phyloP scores from a whole-genome alignment of 2,329 filamentous ascomycete species.

The Fusarium pseudocircinatum region DNA sequence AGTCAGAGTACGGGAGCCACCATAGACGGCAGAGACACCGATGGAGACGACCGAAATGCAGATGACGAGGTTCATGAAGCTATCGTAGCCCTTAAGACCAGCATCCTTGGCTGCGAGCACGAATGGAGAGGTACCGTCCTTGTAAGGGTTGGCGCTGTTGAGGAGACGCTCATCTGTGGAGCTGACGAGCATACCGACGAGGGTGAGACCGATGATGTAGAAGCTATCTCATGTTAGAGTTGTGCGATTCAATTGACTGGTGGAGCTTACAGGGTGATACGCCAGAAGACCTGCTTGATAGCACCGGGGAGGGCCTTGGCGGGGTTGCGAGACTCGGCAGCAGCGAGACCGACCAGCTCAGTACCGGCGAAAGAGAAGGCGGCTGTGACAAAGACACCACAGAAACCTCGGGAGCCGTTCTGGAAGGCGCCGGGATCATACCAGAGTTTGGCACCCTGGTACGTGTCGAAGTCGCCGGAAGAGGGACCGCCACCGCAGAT shows the following conservation, averaged over 20 bases:
- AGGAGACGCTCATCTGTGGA: constrained; percentile 57
- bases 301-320: constrained; percentile 78
- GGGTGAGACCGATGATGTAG: constrained; percentile 60
- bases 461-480: constrained; percentile 52
- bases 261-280: constrained; percentile 54
- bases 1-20: constrained; percentile 64
- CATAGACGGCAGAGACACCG: constrained; percentile 64
- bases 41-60: constrained; percentile 64
- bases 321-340: constrained; percentile 74
- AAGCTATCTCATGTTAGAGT: constrained; percentile 43
- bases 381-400: constrained; percentile 74
- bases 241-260: constrained; percentile 6
- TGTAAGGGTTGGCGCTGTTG: constrained; percentile 38
- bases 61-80: constrained; percentile 65
- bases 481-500: constrained; percentile 67
- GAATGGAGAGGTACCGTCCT: constrained; percentile 58
- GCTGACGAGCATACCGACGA: constrained; percentile 58
- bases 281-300: constrained; percentile 76
- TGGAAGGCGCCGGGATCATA: constrained; percentile 62
- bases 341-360: constrained; percentile 75
- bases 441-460: constrained; percentile 54
- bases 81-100: constrained; percentile 57
- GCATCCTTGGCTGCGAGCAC: constrained; percentile 61
- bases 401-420: constrained; percentile 76
- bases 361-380: constrained; percentile 76